Percentiles rank a stretch among this genome's conserved stretches.
These are phyloP conservation scores for Balakata baccata DNA, from an alignment of 345 rosid genomes.

Conservation along the genomic window DNA sequence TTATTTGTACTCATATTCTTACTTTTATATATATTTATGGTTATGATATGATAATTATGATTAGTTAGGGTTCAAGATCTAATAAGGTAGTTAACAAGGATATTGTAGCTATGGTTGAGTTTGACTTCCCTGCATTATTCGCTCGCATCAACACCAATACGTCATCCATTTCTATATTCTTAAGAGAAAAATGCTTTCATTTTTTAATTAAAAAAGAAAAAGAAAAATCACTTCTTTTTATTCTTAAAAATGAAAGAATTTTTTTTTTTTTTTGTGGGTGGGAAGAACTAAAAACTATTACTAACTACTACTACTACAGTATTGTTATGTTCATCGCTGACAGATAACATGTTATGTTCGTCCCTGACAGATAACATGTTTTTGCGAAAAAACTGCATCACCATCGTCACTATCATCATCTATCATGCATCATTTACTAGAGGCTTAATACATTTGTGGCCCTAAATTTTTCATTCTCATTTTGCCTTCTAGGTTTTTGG, in stretches of 20 bases:
- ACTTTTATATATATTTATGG: too few relatives aligned
- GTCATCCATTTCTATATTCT: too few relatives aligned
- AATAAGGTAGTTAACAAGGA: not conserved
- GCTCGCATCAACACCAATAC: not conserved
- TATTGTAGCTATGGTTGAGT: conserved; percentile 3
- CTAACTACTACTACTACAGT: conserved; percentile 17
- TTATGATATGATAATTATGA: too few relatives aligned
- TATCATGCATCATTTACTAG: too few relatives aligned
- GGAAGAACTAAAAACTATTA: conserved; percentile 11
- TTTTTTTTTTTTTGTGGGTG: not conserved
- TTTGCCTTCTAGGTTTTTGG: too few relatives aligned
- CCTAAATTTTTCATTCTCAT: too few relatives aligned
- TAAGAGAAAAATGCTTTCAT: too few relatives aligned
- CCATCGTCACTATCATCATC: not conserved
- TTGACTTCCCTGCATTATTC: not conserved
- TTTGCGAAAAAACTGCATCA: conserved; percentile 7
- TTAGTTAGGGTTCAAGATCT: too few relatives aligned
- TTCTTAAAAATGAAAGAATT: too few relatives aligned
- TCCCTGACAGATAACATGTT: conserved; percentile 23
- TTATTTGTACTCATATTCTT: too few relatives aligned
- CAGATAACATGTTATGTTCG: conserved; percentile 23
- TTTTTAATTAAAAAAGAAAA: not conserved
- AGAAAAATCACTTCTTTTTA: not conserved
- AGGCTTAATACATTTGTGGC: too few relatives aligned
- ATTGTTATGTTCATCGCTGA: conserved; percentile 17